Conservation (phyloP, 495 filamentous ascomycete species). For the Penicillium paxilli region DNA sequence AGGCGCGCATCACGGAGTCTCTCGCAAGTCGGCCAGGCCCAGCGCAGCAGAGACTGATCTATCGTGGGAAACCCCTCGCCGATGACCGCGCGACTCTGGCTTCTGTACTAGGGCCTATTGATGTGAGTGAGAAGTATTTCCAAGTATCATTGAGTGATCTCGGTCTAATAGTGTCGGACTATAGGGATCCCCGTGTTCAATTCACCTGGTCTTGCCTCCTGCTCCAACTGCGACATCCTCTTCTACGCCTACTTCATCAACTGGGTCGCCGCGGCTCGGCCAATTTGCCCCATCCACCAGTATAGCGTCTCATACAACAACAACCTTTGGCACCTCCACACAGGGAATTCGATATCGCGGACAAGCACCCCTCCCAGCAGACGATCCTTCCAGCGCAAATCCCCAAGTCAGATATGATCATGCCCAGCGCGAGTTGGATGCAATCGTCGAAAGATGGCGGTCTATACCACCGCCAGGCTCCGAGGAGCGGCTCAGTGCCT, state of each 20-base stretch:
- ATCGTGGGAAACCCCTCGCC: slow-evolving; percentile 59
- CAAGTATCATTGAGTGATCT: background rate
- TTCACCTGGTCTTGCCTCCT: slow-evolving; percentile 39
- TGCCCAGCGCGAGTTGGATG: background rate
- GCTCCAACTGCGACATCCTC: slow-evolving; percentile 28
- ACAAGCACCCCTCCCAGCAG: background rate
- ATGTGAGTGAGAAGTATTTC: slow-evolving; percentile 43
- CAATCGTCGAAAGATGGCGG: background rate
- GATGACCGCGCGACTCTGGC: slow-evolving; percentile 55
- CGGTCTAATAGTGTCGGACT: slow-evolving; percentile 35
- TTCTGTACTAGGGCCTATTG: slow-evolving; percentile 55
- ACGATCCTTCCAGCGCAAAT: background rate
- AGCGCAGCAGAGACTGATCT: slow-evolving; percentile 62
- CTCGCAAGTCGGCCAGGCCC: slow-evolving; percentile 54
- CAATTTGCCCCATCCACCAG: slow-evolving; percentile 3
- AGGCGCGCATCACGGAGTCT: slow-evolving; percentile 55
- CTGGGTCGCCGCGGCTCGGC: too few relatives aligned
- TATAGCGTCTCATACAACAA: background rate
- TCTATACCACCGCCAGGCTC: background rate
- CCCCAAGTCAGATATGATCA: background rate
- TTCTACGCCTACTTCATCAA: background rate
- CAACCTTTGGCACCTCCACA: too few relatives aligned
- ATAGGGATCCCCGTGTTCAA: slow-evolving; percentile 22
- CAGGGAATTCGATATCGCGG: slow-evolving; percentile 17
- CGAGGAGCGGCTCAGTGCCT: background rate